Base-by-base conservation (phyloP, 768 basidiomycete species). In the Kwoniella pini region DNA sequence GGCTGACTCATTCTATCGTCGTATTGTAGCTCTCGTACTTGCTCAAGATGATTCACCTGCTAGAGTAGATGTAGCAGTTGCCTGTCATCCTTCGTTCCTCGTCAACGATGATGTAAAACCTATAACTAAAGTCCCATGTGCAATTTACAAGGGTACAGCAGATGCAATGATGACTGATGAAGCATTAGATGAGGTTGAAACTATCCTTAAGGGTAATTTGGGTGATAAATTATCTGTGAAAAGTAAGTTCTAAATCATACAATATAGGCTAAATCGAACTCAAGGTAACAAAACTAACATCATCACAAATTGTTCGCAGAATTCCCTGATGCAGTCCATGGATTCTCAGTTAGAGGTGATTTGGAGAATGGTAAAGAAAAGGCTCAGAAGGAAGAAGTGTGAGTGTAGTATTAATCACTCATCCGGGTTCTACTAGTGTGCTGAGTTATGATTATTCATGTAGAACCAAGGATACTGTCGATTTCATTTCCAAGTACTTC, bases 51-150 rank as follows among this genome's bases (percentile, higher is more conserved):
- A 67, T 38, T 67, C 64, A 2, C 69, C 64, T 0, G 57, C 62
- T 33, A 51, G 48, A 33, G 64, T 74, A 26, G 68, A 67, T 63
- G 66, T 65, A 3, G 74, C 60, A 15, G 71, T 80, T 24, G 67
- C 74, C 13, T 69, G 90, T 62, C 80, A 80, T 59, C 79, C 79
- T 19, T 71, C 71, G 7, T 75, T 75, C 68, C 31, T 77, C 12
- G 58, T 67, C 55, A 68, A 72, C 3, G 68, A 64, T 50, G 76
- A 78, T 49, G 62, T 77, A 28, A 68, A 77, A 51, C 56, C 55
- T 3, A 63, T 78, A 60, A 68, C 63, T 33, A 52, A 36, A 40
- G 60, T 64, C 42, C 79, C 79, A 2, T 60, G 69, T 0, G 65
- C 70, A 36, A 61, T 79, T 53, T 49, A 67, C 61, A 68, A 77